Evolutionary conservation across 2,329 filamentous ascomycete species (phyloP).

Genomic region (Sarocladiaceae sp.): DNA sequence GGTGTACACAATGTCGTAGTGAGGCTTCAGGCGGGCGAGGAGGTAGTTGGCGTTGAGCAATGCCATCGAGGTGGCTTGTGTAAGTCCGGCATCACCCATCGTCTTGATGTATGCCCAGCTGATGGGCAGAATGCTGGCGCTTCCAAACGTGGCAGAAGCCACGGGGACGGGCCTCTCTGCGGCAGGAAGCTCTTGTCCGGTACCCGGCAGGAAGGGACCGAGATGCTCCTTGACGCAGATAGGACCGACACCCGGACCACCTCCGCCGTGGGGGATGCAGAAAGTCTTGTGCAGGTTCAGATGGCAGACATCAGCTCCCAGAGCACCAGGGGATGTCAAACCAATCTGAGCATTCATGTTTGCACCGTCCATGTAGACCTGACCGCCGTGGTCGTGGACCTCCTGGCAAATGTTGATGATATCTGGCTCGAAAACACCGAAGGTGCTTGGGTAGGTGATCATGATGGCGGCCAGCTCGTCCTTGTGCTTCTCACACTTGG

Average conservation of each 20-base stretch:
- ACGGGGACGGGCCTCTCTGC: slow-evolving; percentile 17
- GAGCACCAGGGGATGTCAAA: slow-evolving; percentile 87
- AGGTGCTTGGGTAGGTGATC: slow-evolving; percentile 95
- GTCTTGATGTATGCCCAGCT: slow-evolving; percentile 93
- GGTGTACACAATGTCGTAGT: slow-evolving; percentile 91
- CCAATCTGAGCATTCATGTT: slow-evolving; percentile 99
- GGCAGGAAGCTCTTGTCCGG: too few species aligned
- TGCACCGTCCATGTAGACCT: slow-evolving; percentile 97
- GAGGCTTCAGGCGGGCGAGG: slow-evolving; percentile 73
- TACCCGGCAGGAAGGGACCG: slow-evolving; percentile 64
- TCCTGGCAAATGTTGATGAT: slow-evolving; percentile 80
- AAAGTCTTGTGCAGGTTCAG: slow-evolving; percentile 98
- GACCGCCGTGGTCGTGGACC: slow-evolving; percentile 81
- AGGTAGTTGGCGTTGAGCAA: slow-evolving; percentile 98
- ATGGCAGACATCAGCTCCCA: slow-evolving; percentile 94
- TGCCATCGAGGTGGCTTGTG: slow-evolving; percentile 72
- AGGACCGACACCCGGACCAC: slow-evolving; percentile 87
- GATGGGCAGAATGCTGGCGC: slow-evolving; percentile 87
- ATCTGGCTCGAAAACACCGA: slow-evolving; percentile 86
- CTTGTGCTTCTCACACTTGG: slow-evolving; percentile 82
- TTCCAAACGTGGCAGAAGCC: slow-evolving; percentile 78
- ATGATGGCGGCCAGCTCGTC: slow-evolving; percentile 87
- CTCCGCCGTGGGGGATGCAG: slow-evolving; percentile 94
- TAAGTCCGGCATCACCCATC: slow-evolving; percentile 46
- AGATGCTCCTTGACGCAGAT: slow-evolving; percentile 87